Evolutionary conservation across 2,329 filamentous ascomycete genomes (phyloP).

Genomic region (Penicillium fuscoglaucum): DNA sequence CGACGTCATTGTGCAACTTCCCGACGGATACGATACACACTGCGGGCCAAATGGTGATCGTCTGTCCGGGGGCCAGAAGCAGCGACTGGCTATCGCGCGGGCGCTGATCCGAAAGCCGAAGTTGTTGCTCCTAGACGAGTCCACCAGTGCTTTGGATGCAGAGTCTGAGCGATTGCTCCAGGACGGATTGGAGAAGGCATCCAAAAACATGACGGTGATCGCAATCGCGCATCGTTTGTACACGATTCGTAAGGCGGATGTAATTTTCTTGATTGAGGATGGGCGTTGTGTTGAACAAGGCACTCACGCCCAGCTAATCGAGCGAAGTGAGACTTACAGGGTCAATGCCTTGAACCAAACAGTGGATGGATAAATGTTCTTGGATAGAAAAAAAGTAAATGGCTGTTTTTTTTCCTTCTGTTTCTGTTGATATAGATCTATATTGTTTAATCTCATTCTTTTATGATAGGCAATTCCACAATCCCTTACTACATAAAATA

Average conservation of each 20-base stretch:
- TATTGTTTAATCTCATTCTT: neutral
- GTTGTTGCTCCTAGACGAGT: constrained; percentile 59
- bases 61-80: constrained; percentile 57
- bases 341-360: constrained; percentile 39
- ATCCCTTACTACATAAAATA: neutral
- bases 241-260: constrained; percentile 66
- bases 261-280: constrained; percentile 73
- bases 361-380: constrained; percentile 15
- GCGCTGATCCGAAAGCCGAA: constrained; percentile 56
- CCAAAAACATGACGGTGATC: constrained; percentile 36
- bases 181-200: constrained; percentile 34
- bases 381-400: neutral
- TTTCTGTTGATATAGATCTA: neutral
- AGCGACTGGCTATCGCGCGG: constrained; percentile 59
- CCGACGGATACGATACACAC: constrained; percentile 57
- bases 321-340: constrained; percentile 38
- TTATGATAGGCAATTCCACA: neutral
- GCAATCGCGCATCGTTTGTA: constrained; percentile 44
- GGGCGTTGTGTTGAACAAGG: constrained; percentile 63
- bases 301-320: constrained; percentile 60
- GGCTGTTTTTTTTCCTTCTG: neutral
- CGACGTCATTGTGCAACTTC: constrained; percentile 62
- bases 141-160: constrained; percentile 58
- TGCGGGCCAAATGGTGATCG: constrained; percentile 53
- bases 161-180: constrained; percentile 52